Evolutionary conservation across 2,329 filamentous ascomycete genomes (phyloP).

Genomic region (Trichoderma aggressivum): DNA sequence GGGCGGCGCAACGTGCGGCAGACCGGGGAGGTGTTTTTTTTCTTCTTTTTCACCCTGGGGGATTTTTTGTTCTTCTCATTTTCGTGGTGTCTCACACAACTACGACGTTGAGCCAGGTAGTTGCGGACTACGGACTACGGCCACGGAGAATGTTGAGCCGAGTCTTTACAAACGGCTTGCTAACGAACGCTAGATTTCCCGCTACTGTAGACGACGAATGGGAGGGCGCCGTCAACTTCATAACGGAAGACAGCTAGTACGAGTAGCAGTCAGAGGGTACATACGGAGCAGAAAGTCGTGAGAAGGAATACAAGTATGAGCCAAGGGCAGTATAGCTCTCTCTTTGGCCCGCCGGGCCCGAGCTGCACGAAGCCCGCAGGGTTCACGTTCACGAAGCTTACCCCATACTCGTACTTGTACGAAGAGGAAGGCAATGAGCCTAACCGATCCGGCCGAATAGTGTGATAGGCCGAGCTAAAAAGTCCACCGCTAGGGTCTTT

Average conservation of each 20-base stretch:
- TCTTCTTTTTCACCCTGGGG: no score
- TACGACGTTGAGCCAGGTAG: background rate
- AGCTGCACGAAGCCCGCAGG: background rate
- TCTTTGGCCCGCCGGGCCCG: background rate
- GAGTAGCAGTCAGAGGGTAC: background rate
- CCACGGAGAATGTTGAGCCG: constrained; percentile 3
- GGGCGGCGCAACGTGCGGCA: constrained; percentile 8
- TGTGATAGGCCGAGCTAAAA: constrained; percentile 7
- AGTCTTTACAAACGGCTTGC: background rate
- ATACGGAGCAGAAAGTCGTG: background rate
- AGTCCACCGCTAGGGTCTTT: constrained; percentile 7
- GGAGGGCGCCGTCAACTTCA: background rate
- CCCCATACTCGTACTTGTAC: background rate
- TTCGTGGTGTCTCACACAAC: constrained; percentile 18
- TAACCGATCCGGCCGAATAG: constrained; percentile 18
- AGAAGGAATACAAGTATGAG: background rate
- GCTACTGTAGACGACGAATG: background rate
- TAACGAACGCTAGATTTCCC: background rate
- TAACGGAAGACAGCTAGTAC: background rate
- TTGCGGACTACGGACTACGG: background rate
- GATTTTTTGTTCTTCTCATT: background rate
- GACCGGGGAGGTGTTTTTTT: background rate
- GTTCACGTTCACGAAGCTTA: background rate
- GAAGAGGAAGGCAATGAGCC: background rate
- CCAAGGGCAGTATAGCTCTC: background rate